Conservation (phyloP, 768 basidiomycete genomes). For the Pleurotus giganteus region DNA sequence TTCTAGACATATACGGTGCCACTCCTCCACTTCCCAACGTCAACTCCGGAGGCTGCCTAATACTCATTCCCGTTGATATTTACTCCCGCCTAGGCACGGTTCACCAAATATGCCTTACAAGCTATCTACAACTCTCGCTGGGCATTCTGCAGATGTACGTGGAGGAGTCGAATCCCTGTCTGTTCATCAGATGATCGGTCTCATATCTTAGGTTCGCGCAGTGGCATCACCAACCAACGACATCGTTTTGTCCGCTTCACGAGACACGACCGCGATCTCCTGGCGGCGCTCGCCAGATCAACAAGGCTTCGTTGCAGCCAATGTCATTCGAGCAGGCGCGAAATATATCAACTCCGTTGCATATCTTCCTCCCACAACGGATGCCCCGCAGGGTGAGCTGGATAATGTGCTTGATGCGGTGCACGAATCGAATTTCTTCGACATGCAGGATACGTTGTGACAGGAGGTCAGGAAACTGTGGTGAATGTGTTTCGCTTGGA, state of each 20-base stretch:
- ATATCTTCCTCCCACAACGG: constrained; percentile 66
- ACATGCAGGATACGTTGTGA: constrained; percentile 73
- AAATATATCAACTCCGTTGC: constrained; percentile 82
- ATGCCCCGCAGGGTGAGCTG: constrained; percentile 64
- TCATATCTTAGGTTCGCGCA: constrained; percentile 68
- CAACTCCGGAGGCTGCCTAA: constrained; percentile 25
- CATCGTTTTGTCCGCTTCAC: constrained; percentile 85
- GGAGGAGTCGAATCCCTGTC: constrained; percentile 5
- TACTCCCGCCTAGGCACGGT: not conserved
- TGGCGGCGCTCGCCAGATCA: constrained; percentile 63
- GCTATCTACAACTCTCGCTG: constrained; percentile 68
- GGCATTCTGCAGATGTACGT: constrained; percentile 76
- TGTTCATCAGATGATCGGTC: not conserved
- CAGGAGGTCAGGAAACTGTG: constrained; percentile 87
- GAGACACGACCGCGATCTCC: constrained; percentile 86
- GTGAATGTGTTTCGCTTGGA: constrained; percentile 79
- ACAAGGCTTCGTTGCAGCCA: constrained; percentile 50
- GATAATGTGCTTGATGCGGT: constrained; percentile 8
- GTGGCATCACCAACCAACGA: constrained; percentile 73
- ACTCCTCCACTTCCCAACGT: constrained; percentile 22
- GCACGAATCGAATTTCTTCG: constrained; percentile 17
- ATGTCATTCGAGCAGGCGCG: constrained; percentile 60
- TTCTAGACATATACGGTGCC: constrained; percentile 1
- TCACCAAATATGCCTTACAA: constrained; percentile 59
- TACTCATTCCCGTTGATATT: constrained; percentile 8